Evolutionary conservation across 345 rosid species (phyloP).

Genomic region (Capsella bursapastoris): DNA sequence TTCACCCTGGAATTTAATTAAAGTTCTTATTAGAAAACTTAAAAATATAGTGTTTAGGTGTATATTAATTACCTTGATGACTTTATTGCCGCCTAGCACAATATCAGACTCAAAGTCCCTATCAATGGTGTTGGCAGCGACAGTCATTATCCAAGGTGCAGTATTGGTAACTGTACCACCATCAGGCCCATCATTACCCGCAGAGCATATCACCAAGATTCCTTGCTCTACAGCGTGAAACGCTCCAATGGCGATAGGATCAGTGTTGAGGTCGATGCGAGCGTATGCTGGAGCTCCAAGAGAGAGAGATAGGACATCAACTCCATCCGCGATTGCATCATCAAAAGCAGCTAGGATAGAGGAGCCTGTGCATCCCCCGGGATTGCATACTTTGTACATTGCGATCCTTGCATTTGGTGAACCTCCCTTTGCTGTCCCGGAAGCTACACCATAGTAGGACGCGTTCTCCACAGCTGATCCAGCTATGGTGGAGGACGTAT

Average conservation of each 20-base stretch:
- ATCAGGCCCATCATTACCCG: conserved; percentile 76
- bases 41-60: neutral
- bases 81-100: conserved; percentile 64
- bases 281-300: conserved; percentile 59
- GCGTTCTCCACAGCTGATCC: conserved; percentile 64
- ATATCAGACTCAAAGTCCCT: conserved; percentile 75
- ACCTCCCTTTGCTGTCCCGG: conserved; percentile 79
- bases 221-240: conserved; percentile 78
- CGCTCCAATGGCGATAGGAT: conserved; percentile 80
- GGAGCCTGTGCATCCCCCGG: conserved; percentile 64
- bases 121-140: conserved; percentile 84
- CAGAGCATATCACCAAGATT: conserved; percentile 78
- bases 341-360: conserved; percentile 74
- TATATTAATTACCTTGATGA: conserved; percentile 55
- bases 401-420: conserved; percentile 72
- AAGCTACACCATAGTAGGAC: conserved; percentile 79
- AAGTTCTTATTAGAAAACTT: neutral
- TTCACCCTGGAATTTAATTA: conserved; percentile 58
- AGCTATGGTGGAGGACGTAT: conserved; percentile 70
- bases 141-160: conserved; percentile 89
- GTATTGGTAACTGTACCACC: conserved; percentile 57
- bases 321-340: conserved; percentile 79
- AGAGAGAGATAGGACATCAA: conserved; percentile 72
- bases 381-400: conserved; percentile 63
- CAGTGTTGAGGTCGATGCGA: conserved; percentile 42